Evolutionary conservation across 768 basidiomycete genomes (phyloP), one percentile per base, ranked within the genome.

Genomic region (Glaciozyma martinii): DNA sequence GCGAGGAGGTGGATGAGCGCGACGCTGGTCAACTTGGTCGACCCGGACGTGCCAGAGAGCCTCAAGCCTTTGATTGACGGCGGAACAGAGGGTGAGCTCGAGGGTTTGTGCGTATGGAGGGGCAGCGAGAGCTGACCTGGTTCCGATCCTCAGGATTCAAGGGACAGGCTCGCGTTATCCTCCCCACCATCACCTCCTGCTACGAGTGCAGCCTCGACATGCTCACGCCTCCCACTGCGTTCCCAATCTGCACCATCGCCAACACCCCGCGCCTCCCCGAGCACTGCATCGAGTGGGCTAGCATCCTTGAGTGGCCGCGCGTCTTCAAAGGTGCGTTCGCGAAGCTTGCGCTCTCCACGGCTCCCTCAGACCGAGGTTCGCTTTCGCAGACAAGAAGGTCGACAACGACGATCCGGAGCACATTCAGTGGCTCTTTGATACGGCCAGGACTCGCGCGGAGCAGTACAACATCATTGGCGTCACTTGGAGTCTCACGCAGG

Each of bases 201-300:
- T 98, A 98, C 73, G 95, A 99, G 76, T 99, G 95, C 76, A 90
- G 90, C 3, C 85, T 99, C 56, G 92, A 97, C 75, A 97, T 97
- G 89, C 83, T 97, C 59, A 97, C 95, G 78, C 97, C 97, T 68
- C 93, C 87, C 1, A 95, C 92, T 47, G 87, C 87, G 18, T 99
- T 93, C 76, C 95, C 95, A 3, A 97, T 99, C 61, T 99, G 95
- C 75, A 99, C 95, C 9, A 98, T 99, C 71, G 94, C 95, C 63
- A 98, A 98, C 75, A 99, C 95, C 0, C 95, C 95, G 32, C 88
- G 95, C 62, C 81, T 97, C 29, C 95, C 95, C 2, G 95, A 99
- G 74, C 95, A 99, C 74, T 98, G 95, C 75, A 97, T 99, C 72
- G 95, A 98, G 78, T 99, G 95, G 95, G 95, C 95, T 0, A 93